Conservation (phyloP, 108 stramenopile species). For the Cylindrotheca fusiformis region DNA sequence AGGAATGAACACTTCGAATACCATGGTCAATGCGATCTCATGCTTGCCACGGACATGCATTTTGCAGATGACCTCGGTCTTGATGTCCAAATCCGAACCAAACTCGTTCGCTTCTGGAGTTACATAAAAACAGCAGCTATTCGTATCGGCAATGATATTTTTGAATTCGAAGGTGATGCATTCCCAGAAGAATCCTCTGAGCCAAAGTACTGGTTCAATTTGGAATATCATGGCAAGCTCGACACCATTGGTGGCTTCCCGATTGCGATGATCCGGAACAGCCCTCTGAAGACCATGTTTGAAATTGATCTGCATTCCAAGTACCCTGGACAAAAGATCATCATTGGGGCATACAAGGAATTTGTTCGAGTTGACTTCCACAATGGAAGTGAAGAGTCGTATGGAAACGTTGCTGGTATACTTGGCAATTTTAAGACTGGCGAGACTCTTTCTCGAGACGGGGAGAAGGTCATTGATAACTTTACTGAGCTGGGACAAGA, state of each 20-base stretch:
- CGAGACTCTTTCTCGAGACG: too few species aligned
- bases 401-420: too few species aligned
- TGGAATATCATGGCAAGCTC: neutral
- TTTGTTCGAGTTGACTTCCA: too few species aligned
- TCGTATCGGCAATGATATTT: constrained; percentile 10
- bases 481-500: too few species aligned
- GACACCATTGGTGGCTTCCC: neutral
- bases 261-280: neutral
- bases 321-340: neutral
- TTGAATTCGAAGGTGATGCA: constrained; percentile 12
- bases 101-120: constrained; percentile 5
- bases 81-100: constrained; percentile 11
- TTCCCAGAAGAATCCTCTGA: neutral
- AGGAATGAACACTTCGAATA: constrained; percentile 3
- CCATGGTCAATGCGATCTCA: constrained; percentile 22
- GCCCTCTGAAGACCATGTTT: neutral
- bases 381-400: too few species aligned
- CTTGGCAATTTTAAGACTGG: too few species aligned
- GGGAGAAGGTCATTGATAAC: too few species aligned
- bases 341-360: too few species aligned
- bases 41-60: constrained; percentile 12
- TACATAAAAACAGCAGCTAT: constrained; percentile 7
- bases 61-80: neutral
- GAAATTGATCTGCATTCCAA: neutral
- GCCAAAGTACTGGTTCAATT: neutral